phyloP scores from a whole-genome alignment of 257 asterid genomes.

The Paulownia fortunei region DNA sequence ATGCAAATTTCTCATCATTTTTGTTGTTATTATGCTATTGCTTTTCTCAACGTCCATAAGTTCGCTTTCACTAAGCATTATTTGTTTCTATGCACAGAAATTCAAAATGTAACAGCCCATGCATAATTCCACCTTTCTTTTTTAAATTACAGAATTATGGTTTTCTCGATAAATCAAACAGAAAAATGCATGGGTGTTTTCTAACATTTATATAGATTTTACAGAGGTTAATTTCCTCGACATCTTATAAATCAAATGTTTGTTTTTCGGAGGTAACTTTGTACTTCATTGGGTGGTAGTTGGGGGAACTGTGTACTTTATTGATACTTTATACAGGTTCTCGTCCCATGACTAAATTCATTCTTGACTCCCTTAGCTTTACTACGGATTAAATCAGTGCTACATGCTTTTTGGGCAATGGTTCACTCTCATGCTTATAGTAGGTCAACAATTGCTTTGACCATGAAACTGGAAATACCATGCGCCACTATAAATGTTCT shows the following conservation, averaged over 20 bases:
- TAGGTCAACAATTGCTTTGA: neutral
- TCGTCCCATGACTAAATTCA: neutral
- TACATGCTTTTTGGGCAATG: neutral
- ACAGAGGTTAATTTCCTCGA: neutral
- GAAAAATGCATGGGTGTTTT: neutral
- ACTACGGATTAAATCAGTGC: neutral
- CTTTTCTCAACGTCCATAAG: neutral
- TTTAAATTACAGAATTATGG: neutral
- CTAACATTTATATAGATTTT: too few relatives aligned
- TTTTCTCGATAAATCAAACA: neutral
- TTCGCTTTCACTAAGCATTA: neutral
- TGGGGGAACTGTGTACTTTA: too few relatives aligned
- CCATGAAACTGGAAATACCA: slow-evolving; percentile 1
- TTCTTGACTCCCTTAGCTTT: neutral
- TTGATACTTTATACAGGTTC: too few relatives aligned
- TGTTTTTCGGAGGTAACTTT: too few relatives aligned
- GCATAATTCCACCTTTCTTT: neutral
- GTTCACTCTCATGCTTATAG: neutral
- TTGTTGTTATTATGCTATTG: neutral
- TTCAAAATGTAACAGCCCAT: too few relatives aligned
- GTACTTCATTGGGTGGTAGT: too few relatives aligned
- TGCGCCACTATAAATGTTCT: too few relatives aligned
- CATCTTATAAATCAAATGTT: neutral
- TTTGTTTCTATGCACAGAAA: neutral
- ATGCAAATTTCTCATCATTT: neutral